Conservation (phyloP, 2,329 filamentous ascomycete species). For the Neopestalotiopsis rosae region DNA sequence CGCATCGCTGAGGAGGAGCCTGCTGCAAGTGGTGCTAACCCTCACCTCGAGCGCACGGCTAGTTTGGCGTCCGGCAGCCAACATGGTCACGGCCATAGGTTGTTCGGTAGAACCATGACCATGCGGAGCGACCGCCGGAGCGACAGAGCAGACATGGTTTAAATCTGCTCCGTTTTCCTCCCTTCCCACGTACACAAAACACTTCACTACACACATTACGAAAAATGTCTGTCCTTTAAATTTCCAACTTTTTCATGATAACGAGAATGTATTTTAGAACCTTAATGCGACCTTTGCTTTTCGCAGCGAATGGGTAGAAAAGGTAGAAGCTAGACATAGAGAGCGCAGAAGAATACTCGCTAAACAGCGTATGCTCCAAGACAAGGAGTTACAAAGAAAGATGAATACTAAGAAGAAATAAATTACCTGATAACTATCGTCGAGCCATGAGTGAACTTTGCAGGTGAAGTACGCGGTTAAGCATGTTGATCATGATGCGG, state of each 20-base stretch:
- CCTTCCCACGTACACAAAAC: background rate
- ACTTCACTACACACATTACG: background rate
- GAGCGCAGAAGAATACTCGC: slow-evolving; percentile 8
- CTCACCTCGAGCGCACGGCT: slow-evolving; percentile 20
- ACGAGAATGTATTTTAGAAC: slow-evolving; percentile 6
- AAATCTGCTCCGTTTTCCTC: background rate
- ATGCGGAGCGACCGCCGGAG: background rate
- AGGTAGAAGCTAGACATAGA: slow-evolving; percentile 6
- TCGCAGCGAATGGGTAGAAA: background rate
- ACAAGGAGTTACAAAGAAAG: background rate
- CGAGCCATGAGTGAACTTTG: background rate
- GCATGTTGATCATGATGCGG: too few relatives aligned
- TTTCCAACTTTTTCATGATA: slow-evolving; percentile 14
- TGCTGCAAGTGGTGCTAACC: slow-evolving; percentile 33
- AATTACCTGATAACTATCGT: background rate
- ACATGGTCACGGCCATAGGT: background rate
- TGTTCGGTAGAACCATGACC: slow-evolving; percentile 12
- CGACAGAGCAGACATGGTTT: slow-evolving; percentile 7
- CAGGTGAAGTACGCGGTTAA: background rate
- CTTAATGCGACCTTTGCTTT: background rate
- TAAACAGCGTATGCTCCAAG: background rate
- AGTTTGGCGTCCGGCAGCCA: slow-evolving; percentile 14
- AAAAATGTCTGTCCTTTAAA: too few relatives aligned
- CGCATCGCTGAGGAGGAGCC: slow-evolving; percentile 30
- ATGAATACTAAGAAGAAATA: background rate